These are phyloP conservation scores for Dalbergia oliveri DNA, from an alignment of 306 rosid species.

Conservation along the genomic window DNA sequence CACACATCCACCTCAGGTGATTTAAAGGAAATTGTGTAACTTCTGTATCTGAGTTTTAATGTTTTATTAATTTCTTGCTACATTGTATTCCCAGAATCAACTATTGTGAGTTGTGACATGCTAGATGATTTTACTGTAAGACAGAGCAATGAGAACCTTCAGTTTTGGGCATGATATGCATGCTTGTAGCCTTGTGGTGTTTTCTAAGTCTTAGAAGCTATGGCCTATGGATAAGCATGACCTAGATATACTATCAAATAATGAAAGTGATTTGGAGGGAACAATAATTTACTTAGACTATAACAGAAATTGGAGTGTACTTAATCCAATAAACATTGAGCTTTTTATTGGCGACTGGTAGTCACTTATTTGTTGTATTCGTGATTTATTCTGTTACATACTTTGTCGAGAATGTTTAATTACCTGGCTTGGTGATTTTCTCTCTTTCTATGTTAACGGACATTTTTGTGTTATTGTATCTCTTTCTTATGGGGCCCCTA, in stretches of 20 bases:
- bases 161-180: slow-evolving; percentile 14
- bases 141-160: not conserved
- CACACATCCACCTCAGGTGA: not conserved
- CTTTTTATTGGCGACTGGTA: not conserved
- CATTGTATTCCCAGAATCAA: not conserved
- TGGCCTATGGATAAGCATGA: no score
- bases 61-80: not conserved
- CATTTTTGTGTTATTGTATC: slow-evolving; percentile 16
- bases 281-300: no score
- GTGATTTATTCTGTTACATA: slow-evolving; percentile 16
- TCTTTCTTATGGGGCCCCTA: slow-evolving; percentile 9
- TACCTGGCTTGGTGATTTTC: not conserved
- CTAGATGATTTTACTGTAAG: slow-evolving; percentile 8
- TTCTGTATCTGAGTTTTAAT: not conserved
- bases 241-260: no score
- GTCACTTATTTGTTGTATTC: slow-evolving; percentile 7
- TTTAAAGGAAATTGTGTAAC: slow-evolving; percentile 1
- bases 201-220: not conserved
- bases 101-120: not conserved
- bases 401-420: not conserved
- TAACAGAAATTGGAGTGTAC: no score
- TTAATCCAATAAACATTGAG: not conserved
- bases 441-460: not conserved
- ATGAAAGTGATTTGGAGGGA: no score
- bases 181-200: slow-evolving; percentile 20